Conservation (phyloP, 225 moss, liverwort and hornwort species). For the Pseudoscleropodium purum region DNA sequence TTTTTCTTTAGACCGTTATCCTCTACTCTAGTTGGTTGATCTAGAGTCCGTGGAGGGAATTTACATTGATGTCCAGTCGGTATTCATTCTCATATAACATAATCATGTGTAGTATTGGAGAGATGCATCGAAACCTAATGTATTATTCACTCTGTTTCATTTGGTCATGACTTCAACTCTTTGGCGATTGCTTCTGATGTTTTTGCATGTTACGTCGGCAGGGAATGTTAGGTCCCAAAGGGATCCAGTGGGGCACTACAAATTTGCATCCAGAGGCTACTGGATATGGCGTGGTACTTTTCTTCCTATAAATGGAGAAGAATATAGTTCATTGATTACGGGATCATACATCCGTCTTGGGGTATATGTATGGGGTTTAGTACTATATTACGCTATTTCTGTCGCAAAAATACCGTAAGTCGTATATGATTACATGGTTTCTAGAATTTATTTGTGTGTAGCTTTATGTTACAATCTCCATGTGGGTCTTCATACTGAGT, state of each 20-base stretch:
- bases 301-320: not conserved
- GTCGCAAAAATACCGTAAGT: not conserved
- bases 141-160: not conserved
- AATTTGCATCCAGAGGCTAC: conserved; percentile 92
- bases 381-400: not conserved
- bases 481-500: not conserved
- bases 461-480: not conserved
- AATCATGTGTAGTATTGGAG: not conserved
- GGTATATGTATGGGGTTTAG: not conserved
- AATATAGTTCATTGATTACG: not conserved
- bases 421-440: not conserved
- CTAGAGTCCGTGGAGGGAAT: not conserved
- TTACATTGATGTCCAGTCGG: not conserved
- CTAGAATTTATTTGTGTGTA: not conserved
- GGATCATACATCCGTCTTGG: not conserved
- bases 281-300: conserved; percentile 92
- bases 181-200: not conserved
- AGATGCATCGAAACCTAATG: not conserved
- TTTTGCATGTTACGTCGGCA: conserved; percentile 11
- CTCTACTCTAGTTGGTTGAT: not conserved
- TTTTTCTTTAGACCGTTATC: not conserved
- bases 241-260: conserved; percentile 87
- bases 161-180: not conserved
- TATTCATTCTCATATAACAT: not conserved
- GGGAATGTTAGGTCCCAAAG: conserved; percentile 76